Conservation (phyloP, 2,329 filamentous ascomycete genomes). For the Penicillium sp. region DNA sequence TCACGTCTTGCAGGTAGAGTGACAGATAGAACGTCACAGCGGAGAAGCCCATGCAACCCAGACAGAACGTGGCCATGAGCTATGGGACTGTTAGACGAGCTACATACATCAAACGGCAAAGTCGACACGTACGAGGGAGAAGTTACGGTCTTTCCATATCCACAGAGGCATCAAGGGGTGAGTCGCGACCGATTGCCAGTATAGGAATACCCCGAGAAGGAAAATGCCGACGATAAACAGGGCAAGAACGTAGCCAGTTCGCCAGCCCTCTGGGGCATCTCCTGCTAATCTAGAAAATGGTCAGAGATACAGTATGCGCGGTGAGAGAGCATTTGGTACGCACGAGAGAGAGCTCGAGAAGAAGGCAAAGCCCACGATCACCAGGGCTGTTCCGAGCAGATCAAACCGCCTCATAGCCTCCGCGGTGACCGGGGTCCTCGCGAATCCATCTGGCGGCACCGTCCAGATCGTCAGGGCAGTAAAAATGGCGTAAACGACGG, state of each 20-base stretch:
- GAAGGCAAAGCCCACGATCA: slow-evolving; percentile 63
- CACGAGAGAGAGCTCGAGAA: slow-evolving; percentile 61
- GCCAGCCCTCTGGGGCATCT: slow-evolving; percentile 62
- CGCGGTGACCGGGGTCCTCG: slow-evolving; percentile 44
- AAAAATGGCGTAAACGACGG: slow-evolving; percentile 62
- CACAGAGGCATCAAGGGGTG: slow-evolving; percentile 54
- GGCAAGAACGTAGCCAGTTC: slow-evolving; percentile 59
- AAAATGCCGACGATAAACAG: slow-evolving; percentile 59
- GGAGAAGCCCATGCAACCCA: slow-evolving; percentile 63
- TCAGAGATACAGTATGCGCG: not conserved
- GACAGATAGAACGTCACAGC: slow-evolving; percentile 62
- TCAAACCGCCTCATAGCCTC: slow-evolving; percentile 59
- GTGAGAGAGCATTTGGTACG: slow-evolving; percentile 33
- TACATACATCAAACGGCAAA: not conserved
- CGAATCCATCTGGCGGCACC: slow-evolving; percentile 55
- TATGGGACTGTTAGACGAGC: slow-evolving; percentile 22
- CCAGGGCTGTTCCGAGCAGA: slow-evolving; percentile 58
- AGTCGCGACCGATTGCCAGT: slow-evolving; percentile 59
- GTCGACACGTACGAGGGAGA: slow-evolving; percentile 53
- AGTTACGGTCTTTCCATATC: slow-evolving; percentile 61
- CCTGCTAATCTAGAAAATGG: slow-evolving; percentile 41
- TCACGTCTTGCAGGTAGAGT: slow-evolving; percentile 62
- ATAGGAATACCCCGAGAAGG: slow-evolving; percentile 56
- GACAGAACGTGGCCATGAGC: slow-evolving; percentile 56
- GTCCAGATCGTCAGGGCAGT: slow-evolving; percentile 59